Conservation (phyloP, 768 basidiomycete genomes). For the Termitomyces bulborhizus region DNA sequence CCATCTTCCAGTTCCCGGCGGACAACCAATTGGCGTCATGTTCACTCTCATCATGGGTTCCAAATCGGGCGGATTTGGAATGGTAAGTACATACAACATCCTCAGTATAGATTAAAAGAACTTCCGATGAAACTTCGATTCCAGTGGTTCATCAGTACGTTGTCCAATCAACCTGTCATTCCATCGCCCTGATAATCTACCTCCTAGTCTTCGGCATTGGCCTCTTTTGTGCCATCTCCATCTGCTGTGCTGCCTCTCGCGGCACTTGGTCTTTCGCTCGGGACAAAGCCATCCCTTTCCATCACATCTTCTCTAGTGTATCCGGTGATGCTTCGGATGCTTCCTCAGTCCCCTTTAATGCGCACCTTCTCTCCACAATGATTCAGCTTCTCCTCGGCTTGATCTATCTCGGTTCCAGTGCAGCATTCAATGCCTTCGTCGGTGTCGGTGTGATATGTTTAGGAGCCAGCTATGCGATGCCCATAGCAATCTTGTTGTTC, state of each 20-base stretch:
- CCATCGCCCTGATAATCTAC: slow-evolving; percentile 2
- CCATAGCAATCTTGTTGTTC: slow-evolving; percentile 45
- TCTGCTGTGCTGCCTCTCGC: slow-evolving; percentile 62
- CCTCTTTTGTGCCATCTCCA: slow-evolving; percentile 61
- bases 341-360: slow-evolving; percentile 51
- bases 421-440: slow-evolving; percentile 64
- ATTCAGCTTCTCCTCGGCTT: slow-evolving; percentile 58
- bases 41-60: slow-evolving; percentile 60
- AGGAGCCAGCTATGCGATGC: slow-evolving; percentile 57
- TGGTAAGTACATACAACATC: slow-evolving; percentile 28
- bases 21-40: slow-evolving; percentile 62
- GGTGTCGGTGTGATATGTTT: slow-evolving; percentile 66
- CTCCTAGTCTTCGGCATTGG: slow-evolving; percentile 44
- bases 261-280: slow-evolving; percentile 70
- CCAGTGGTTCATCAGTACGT: slow-evolving; percentile 38
- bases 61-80: slow-evolving; percentile 53
- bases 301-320: slow-evolving; percentile 40
- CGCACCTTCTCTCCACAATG: slow-evolving; percentile 50
- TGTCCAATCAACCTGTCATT: neutral
- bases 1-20: slow-evolving; percentile 37
- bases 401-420: slow-evolving; percentile 54
- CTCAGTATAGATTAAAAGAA: neutral
- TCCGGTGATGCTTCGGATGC: slow-evolving; percentile 24
- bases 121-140: no score
- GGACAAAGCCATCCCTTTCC: slow-evolving; percentile 58